Percentiles rank a stretch among this genome's conserved stretches.
phyloP scores from a whole-genome alignment of 2,329 filamentous ascomycete genomes.

The Colletotrichum sp. region DNA sequence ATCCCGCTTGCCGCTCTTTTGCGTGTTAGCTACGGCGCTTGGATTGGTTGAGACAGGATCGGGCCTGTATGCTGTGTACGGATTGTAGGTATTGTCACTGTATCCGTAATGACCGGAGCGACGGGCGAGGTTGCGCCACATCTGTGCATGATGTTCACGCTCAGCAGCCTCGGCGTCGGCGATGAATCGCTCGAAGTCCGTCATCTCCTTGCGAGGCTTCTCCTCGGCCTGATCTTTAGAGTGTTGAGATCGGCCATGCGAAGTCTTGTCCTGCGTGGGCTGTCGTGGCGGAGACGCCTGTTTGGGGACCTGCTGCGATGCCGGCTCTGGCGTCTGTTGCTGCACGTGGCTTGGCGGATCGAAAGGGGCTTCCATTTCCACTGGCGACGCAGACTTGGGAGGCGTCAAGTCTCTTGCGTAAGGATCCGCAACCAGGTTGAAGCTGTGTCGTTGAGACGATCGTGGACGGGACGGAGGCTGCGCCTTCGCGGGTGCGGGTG shows the following conservation, averaged over 20 bases:
- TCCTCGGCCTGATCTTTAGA: neutral
- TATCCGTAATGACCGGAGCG: constrained; percentile 17
- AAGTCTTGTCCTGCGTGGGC: neutral
- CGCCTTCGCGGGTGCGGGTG: neutral
- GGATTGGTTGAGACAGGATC: neutral
- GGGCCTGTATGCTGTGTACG: neutral
- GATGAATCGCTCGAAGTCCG: constrained; percentile 32
- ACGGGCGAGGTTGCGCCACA: constrained; percentile 23
- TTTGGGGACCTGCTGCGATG: neutral
- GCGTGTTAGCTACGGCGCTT: neutral
- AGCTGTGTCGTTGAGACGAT: constrained; percentile 9
- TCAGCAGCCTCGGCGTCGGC: constrained; percentile 29
- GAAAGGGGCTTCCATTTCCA: constrained; percentile 12
- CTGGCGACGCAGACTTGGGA: constrained; percentile 9
- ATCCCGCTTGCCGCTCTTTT: neutral
- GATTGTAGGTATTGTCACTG: neutral
- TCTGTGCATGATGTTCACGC: constrained; percentile 23
- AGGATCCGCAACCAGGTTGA: constrained; percentile 12
- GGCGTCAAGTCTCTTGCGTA: constrained; percentile 15
- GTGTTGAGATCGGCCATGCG: neutral
- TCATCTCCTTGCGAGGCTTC: neutral
- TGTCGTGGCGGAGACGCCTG: neutral
- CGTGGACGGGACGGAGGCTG: constrained; percentile 3
- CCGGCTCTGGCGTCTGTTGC: neutral
- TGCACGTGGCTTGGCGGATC: neutral